Evolutionary conservation across 768 basidiomycete species (phyloP), one percentile per base, ranked within the genome.

Genomic region (Porphyrellus cyaneotinctus): DNA sequence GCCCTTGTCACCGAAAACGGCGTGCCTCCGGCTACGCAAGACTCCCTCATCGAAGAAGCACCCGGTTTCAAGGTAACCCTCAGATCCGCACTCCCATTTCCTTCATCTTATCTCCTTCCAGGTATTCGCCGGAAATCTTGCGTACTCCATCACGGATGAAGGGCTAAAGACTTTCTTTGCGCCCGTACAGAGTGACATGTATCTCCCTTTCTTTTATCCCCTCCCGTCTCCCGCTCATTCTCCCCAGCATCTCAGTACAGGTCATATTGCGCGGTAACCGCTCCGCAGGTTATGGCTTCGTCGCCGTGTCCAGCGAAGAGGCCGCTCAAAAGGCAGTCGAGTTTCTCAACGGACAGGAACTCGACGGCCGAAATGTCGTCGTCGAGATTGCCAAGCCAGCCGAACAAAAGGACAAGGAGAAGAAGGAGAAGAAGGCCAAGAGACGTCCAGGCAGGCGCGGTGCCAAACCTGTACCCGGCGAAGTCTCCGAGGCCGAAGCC

Each of bases 111-210:
- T 33, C 26, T 17, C 55, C 47, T 45, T 44, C 20, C 63, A 94
- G 91, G 89, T 93, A 78, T 95, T 95, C 73, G 90, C 86, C 68
- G 93, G 93, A 64, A 95, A 95, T 77, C 91, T 95, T 79, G 84
- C 91, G 78, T 95, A 94, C 75, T 78, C 84, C 68, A 92, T 90
- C 62, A 91, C 88, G 79, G 90, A 92, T 80, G 88, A 91, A 75
- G 89, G 89, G 84, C 87, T 95, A 77, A 88, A 83, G 86, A 77
- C 88, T 73, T 88, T 95, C 80, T 95, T 95, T 80, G 87, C 80
- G 73, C 87, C 88, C 69, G 85, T 91, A 68, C 78, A 82, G 73
- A 82, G 75, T 77, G 91, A 91, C 74, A 85, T 95, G 93, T 95
- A 78, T 67, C 87, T 82, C 13, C 17, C 64, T 33, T 48, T 35